Conservation (phyloP, 768 basidiomycete genomes). For the Calocera cornea region DNA sequence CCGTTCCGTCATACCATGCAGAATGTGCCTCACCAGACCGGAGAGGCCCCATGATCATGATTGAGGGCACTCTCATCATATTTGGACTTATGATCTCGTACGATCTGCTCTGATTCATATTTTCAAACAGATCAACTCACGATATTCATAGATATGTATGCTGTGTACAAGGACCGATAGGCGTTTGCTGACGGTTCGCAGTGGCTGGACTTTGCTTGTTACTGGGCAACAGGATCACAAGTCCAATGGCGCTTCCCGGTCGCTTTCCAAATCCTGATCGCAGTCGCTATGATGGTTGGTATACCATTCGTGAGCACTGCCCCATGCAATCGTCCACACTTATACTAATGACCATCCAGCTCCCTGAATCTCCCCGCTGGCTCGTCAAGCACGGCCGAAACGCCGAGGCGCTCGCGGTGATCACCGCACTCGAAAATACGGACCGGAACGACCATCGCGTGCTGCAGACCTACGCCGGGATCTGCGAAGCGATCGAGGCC, state of each 20-base stretch:
- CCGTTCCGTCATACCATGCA: constrained; percentile 49
- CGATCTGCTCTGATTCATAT: constrained; percentile 21
- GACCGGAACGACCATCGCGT: constrained; percentile 35
- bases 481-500: constrained; percentile 38
- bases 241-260: constrained; percentile 53
- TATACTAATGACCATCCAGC: not conserved
- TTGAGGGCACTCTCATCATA: constrained; percentile 50
- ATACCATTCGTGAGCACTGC: constrained; percentile 34
- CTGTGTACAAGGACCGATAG: not conserved
- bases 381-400: constrained; percentile 43
- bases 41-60: constrained; percentile 49
- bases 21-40: constrained; percentile 49
- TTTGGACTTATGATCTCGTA: constrained; percentile 51
- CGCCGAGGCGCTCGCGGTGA: constrained; percentile 45
- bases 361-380: constrained; percentile 24
- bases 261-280: constrained; percentile 44
- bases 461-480: constrained; percentile 40
- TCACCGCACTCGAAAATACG: constrained; percentile 45
- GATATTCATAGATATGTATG: not conserved
- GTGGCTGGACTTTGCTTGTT: constrained; percentile 57
- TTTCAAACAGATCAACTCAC: not conserved
- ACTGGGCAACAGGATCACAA: constrained; percentile 36
- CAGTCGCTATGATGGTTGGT: constrained; percentile 38
- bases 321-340: not conserved
- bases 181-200: not conserved